Base-by-base conservation (phyloP, 148 eudicot species). In the Rhododendron griersonianum region DNA sequence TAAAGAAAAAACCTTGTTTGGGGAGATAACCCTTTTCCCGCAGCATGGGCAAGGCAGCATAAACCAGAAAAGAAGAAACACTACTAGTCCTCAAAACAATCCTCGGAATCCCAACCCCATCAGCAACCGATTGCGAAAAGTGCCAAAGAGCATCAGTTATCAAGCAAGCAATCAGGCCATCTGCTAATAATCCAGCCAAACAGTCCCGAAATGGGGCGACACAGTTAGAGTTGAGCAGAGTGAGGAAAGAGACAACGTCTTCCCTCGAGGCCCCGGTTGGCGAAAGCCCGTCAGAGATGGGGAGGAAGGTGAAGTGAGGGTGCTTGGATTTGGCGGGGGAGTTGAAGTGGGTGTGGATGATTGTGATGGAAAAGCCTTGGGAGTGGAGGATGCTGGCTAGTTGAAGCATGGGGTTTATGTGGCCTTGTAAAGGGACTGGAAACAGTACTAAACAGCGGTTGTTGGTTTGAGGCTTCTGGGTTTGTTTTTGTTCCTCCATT, bases 1-100 rank as follows among this genome's bases (percentile, higher is more conserved):
- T 13, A 39, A 15, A 15, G 41, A 82, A 16, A 86, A 2, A 48
- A 93, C 95, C 95, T 92, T 90, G 63, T 25, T 85, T 86, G n/a
- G 89, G 89, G 84, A 91, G 85, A 82, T 87, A 92, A 1, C 93
- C 93, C 63, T 89, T 92, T 39, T 90, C 90, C 61, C 44, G 30
- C 28, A 91, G 87, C 75, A 51, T 28, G 0, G 94, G 89, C 11
- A 90, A 8, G 37, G 87, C 85, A 47, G 85, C 65, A 75, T 87
- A 91, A 37, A 81, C 90, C 33, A 86, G 73, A 87, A 94, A 91
- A 0, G 92, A 80, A 50, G 90, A 85, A 13, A 89, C 33, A 65
- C 87, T 85, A 78, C 91, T 80, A 0, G 98, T 92, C 78, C 95
- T 51, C 71, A 95, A 86, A 81, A 91, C 96, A 44, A 95, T 67